A percentile compares a stretch with the other conserved stretches of the same genome.
phyloP scores from a whole-genome alignment of 179 eudicot species.

The Vitellaria paradoxa region DNA sequence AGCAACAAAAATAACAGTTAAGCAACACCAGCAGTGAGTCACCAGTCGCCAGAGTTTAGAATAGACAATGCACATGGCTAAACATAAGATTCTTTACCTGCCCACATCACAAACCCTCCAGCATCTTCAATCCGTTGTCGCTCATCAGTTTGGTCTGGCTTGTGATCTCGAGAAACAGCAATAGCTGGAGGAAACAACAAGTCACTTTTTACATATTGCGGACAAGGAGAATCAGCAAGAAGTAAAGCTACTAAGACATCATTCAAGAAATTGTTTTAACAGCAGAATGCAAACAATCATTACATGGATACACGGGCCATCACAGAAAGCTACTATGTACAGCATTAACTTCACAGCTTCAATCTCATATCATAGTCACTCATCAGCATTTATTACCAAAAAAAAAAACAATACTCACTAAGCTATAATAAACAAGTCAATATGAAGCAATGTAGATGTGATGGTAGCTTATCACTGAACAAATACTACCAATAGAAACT shows the following conservation, averaged over 20 bases:
- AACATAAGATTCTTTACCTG: slow-evolving; percentile 48
- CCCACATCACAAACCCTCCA: slow-evolving; percentile 99
- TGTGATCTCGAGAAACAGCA: slow-evolving; percentile 99
- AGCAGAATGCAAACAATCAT: neutral
- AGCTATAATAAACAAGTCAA: too few species aligned
- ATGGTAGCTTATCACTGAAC: too few species aligned
- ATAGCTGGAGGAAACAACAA: slow-evolving; percentile 48
- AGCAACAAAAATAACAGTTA: slow-evolving; percentile 2
- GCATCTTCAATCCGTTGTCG: slow-evolving; percentile 96
- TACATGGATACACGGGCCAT: neutral
- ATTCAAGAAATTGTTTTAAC: neutral
- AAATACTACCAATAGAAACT: too few species aligned
- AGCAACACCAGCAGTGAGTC: neutral
- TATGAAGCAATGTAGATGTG: too few species aligned
- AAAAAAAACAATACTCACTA: too few species aligned
- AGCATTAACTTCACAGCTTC: too few species aligned
- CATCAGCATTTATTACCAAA: too few species aligned
- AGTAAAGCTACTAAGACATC: neutral
- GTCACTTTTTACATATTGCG: neutral
- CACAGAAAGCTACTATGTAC: neutral
- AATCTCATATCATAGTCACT: too few species aligned
- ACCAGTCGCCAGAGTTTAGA: neutral
- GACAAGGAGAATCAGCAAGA: neutral
- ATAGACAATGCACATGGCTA: neutral
- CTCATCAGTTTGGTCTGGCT: slow-evolving; percentile 99